Evolutionary conservation across 169 alveolate species (phyloP).

Genomic region (Eimeria tenella): DNA sequence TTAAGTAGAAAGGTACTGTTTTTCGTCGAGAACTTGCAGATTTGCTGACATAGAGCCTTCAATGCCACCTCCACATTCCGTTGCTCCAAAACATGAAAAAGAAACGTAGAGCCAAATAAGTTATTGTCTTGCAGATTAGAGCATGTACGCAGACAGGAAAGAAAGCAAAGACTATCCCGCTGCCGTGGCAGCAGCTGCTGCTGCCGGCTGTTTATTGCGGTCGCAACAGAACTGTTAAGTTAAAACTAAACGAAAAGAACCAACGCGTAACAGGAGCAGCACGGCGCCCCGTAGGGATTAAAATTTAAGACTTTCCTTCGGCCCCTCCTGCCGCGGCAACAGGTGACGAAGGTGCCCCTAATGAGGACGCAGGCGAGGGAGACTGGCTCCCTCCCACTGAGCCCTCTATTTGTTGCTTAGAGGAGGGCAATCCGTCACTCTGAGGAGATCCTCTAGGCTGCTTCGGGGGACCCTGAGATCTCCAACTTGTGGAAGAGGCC

Average conservation of each 20-base stretch:
- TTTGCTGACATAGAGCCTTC: too few relatives aligned
- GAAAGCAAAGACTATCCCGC: neutral
- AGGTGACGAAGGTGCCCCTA: neutral
- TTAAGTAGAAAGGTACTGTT: too few relatives aligned
- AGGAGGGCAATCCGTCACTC: neutral
- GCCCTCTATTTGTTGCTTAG: neutral
- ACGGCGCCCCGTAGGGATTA: neutral
- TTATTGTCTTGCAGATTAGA: neutral
- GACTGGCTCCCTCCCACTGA: neutral
- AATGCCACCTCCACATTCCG: too few relatives aligned
- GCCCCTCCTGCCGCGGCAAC: neutral
- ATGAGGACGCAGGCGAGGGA: neutral
- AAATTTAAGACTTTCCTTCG: neutral
- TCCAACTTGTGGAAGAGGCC: neutral
- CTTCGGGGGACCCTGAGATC: neutral
- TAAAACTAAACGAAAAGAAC: neutral
- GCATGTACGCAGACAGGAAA: neutral
- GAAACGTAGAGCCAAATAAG: neutral
- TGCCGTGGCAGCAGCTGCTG: slow-evolving; percentile 14
- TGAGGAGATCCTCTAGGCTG: neutral
- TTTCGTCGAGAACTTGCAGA: too few relatives aligned
- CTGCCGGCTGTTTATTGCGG: neutral
- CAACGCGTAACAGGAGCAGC: neutral
- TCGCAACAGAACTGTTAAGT: neutral
- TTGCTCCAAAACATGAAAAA: neutral